phyloP scores from a whole-genome alignment of 495 filamentous ascomycete genomes.

The Pyrenula massariospora region DNA sequence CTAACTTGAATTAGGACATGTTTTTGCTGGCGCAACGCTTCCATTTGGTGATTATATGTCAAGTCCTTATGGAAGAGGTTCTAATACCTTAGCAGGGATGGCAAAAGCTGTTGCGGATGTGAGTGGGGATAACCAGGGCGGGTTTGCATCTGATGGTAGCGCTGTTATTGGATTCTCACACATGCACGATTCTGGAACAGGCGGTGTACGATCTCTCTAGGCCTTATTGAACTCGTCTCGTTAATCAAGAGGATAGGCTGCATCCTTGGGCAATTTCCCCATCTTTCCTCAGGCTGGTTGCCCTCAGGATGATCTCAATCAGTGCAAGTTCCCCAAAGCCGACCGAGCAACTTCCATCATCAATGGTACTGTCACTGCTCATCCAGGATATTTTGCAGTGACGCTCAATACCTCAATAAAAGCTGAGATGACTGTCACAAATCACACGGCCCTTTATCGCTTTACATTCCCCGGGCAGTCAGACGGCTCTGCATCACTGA shows the following conservation, averaged over 20 bases:
- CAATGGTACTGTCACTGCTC: conserved; percentile 40
- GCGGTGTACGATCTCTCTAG: conserved; percentile 7
- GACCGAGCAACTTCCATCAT: conserved; percentile 33
- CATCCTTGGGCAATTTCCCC: conserved; percentile 66
- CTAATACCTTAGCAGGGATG: conserved; percentile 20
- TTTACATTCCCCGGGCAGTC: conserved; percentile 49
- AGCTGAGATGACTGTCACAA: conserved; percentile 58
- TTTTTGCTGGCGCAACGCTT: conserved; percentile 63
- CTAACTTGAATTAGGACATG: conserved; percentile 20
- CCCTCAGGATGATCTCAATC: conserved; percentile 47
- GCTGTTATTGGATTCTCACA: conserved; percentile 51
- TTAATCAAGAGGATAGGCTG: conserved; percentile 52
- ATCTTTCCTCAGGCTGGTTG: conserved; percentile 62
- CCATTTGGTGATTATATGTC: conserved; percentile 37
- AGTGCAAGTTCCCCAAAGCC: conserved; percentile 50
- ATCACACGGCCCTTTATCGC: conserved; percentile 54
- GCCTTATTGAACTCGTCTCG: conserved; percentile 38
- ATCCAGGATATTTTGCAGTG: conserved; percentile 57
- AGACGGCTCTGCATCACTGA: conserved; percentile 19
- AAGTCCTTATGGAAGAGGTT: background rate
- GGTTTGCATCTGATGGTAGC: conserved; percentile 53
- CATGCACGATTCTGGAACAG: background rate
- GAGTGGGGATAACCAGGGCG: conserved; percentile 54
- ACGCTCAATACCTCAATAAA: conserved; percentile 43
- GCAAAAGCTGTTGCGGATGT: conserved; percentile 67